Percentiles rank a stretch among this genome's conserved stretches.
These are phyloP conservation scores for Daldinia caldariorum DNA, from an alignment of 495 filamentous ascomycete genomes.

Conservation along the genomic window DNA sequence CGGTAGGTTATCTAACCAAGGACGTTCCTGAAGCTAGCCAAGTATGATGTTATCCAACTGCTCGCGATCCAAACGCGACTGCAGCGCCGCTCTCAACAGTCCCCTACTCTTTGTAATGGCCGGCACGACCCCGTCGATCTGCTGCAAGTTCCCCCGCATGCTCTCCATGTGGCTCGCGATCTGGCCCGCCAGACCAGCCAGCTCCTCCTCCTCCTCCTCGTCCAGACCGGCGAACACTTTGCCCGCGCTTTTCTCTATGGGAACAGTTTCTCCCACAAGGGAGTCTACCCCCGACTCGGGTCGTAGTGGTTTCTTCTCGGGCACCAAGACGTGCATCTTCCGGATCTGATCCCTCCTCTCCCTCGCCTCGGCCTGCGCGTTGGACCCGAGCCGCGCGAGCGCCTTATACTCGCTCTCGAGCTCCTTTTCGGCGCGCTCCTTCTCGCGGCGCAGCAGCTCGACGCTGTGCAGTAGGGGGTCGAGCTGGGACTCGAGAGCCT, in stretches of 20 bases:
- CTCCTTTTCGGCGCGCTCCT: slow-evolving; percentile 52
- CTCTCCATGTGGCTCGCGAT: slow-evolving; percentile 60
- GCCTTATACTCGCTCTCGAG: slow-evolving; percentile 53
- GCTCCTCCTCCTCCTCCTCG: slow-evolving; percentile 50
- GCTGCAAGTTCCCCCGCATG: slow-evolving; percentile 68
- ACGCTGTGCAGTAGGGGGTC: slow-evolving; percentile 58
- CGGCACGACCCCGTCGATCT: slow-evolving; percentile 58
- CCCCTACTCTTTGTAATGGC: slow-evolving; percentile 57
- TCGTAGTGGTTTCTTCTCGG: slow-evolving; percentile 24
- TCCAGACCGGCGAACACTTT: slow-evolving; percentile 49
- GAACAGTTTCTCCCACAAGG: slow-evolving; percentile 31
- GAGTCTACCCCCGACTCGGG: slow-evolving; percentile 21
- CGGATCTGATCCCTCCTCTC: slow-evolving; percentile 50
- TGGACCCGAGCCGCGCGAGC: slow-evolving; percentile 50
- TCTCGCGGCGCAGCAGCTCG: slow-evolving; percentile 53
- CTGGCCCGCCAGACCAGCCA: slow-evolving; percentile 53
- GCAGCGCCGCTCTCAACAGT: slow-evolving; percentile 52
- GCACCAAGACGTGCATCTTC: slow-evolving; percentile 56
- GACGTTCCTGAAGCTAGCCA: slow-evolving; percentile 40
- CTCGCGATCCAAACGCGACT: slow-evolving; percentile 56
- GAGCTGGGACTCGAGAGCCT: slow-evolving; percentile 51
- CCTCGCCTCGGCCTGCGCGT: slow-evolving; percentile 52
- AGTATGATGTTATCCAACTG: slow-evolving; percentile 55
- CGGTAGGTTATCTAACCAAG: neutral
- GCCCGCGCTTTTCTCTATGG: slow-evolving; percentile 24